Conservation (phyloP, 139 green algal genomes). For the Dunaliella sp. region DNA sequence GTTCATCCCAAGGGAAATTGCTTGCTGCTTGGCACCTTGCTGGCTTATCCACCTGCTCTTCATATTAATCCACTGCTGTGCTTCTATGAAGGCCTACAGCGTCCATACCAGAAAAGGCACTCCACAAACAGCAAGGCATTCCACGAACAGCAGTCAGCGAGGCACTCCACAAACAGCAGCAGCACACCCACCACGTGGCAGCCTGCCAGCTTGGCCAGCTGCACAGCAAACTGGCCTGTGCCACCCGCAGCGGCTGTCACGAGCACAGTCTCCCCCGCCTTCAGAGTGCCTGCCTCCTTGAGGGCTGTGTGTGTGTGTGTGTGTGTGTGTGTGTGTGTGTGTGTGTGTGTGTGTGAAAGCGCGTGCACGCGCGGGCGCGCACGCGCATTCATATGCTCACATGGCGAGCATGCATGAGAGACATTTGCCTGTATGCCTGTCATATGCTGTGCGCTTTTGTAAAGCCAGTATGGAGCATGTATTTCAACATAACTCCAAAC, state of each 20-base stretch:
- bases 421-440: neutral
- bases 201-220: conserved; percentile 85
- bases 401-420: neutral
- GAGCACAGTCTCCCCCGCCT: conserved; percentile 75
- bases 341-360: neutral
- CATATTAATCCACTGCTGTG: no score
- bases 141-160: no score
- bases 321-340: neutral
- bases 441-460: neutral
- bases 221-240: conserved; percentile 84
- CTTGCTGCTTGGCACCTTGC: no score
- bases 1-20: no score
- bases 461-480: neutral
- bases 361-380: no score
- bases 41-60: no score
- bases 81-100: no score
- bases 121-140: no score
- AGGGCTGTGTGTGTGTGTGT: conserved; percentile 31
- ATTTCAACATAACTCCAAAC: no score
- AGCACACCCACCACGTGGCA: conserved; percentile 68
- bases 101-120: no score
- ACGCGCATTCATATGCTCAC: no score
- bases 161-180: neutral
- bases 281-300: conserved; percentile 46
- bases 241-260: conserved; percentile 92